Evolutionary conservation across 2,329 filamentous ascomycete genomes (phyloP).

Genomic region (Aspergillus tamarii): DNA sequence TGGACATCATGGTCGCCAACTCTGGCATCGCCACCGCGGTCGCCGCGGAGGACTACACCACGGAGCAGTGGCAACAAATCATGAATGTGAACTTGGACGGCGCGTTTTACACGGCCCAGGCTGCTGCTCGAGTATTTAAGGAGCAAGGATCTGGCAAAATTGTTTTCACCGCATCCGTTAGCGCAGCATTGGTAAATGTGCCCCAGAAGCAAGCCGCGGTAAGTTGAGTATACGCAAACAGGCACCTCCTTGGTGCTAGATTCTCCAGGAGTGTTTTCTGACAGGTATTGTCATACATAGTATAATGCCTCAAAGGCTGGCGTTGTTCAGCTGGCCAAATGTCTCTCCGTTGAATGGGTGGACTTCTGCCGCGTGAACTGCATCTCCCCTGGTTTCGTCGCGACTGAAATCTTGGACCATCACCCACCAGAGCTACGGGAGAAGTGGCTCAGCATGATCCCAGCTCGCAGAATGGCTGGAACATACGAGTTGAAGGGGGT

Average conservation of each 20-base stretch:
- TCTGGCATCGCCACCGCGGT: constrained; percentile 39
- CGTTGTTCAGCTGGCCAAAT: constrained; percentile 43
- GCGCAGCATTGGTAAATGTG: constrained; percentile 43
- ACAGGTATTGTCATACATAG: constrained; percentile 18
- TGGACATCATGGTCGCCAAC: constrained; percentile 53
- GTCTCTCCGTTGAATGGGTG: constrained; percentile 44
- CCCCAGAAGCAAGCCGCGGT: constrained; percentile 44
- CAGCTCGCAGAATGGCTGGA: constrained; percentile 23
- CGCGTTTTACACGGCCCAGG: constrained; percentile 44
- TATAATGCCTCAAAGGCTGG: constrained; percentile 45
- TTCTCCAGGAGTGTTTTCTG: rapidly evolving
- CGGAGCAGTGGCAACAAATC: constrained; percentile 45
- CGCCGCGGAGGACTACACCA: constrained; percentile 43
- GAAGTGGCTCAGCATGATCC: constrained; percentile 45
- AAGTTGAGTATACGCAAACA: not conserved
- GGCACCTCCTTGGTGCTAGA: not conserved
- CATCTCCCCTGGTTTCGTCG: constrained; percentile 46
- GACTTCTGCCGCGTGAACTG: constrained; percentile 46
- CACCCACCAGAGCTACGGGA: constrained; percentile 37
- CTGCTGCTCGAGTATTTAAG: constrained; percentile 42
- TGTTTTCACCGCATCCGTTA: constrained; percentile 44
- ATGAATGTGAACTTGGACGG: constrained; percentile 45
- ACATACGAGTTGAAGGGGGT: not conserved
- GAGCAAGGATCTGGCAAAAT: constrained; percentile 39
- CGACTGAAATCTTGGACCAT: constrained; percentile 41